Base-by-base conservation (phyloP, 805 yeast species). In the Candida namnaoensis region DNA sequence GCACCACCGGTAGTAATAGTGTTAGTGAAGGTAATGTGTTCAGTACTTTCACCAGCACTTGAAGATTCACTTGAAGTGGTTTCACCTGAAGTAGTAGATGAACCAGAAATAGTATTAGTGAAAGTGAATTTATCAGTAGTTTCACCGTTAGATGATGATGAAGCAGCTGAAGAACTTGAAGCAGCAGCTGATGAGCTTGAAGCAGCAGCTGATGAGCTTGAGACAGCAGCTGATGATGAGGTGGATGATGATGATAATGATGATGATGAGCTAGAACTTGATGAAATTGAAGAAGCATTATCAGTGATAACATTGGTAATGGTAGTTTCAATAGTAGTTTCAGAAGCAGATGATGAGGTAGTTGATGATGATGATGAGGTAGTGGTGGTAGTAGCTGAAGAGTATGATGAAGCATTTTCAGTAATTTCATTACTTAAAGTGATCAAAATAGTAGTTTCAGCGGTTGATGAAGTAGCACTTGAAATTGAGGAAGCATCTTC, bases 1-100 rank as follows among this genome's bases (percentile, higher is more conserved):
- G 47, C 42, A 24, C 38, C 27, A 26, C 40, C 34, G 24, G 44
- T 33, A 32, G 38, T 34, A 40, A 46, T 34, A 35, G 37, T 38
- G 13, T 19, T 3, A n/a, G 43, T 41, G 48, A 54, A 42, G 36
- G 53, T 46, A 33, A 50, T 44, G 50, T 43, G 44, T 35, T 40
- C 48, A 36, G 52, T 47, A 10, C 39, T 46, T 5, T 34, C 44
- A 42, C 53, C 51, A 26, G 28, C 28, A 26, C 28, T 26, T 26
- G 5, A 26, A 26, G 28, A 26, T 2, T 7, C 28, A 8, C 10
- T 8, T 26, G 28, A 26, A 26, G 50, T 42, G 28, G 57, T 53
- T 34, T 32, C 26, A 38, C 48, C 44, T 37, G 27, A 40, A 35
- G 52, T 30, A 32, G 45, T 34, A 9, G n/a, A 25, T 8, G 39